Base-by-base conservation (phyloP, 352 stramenopile species). In the Globisporangium spinosum region DNA sequence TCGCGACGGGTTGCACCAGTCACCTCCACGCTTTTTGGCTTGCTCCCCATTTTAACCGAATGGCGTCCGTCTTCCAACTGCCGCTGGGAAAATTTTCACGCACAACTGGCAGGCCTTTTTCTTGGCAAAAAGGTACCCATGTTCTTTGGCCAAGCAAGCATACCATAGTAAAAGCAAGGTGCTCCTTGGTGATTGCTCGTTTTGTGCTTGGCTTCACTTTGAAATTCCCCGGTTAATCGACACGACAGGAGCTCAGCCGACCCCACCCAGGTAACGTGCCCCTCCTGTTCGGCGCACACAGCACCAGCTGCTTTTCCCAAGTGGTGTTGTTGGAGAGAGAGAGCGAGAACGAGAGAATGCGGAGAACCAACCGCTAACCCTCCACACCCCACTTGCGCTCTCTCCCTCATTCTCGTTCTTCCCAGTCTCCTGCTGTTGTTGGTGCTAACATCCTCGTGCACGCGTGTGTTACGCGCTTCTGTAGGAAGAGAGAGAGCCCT, bases 101-200 rank as follows among this genome's bases (percentile, higher is more conserved):
- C 15, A 22, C 43, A 12, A 17, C 23, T 15, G 12, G 12, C 25
- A 6, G 29, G n/a, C 27, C 56, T 17, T 47, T 61, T 49, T 61
- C 56, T 61, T 61, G n/a, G 6, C 17, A 27, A 61, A 61, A 61
- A 47, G n/a, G 32, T 20, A 61, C 56, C 56, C 56, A 61, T 61
- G 29, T 47, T 61, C 15, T n/a, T 8, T 60, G 15, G 27, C 5
- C 40, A 49, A 49, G 15, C 29, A 32, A 32, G 29, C 29, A 32
- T 32, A 32, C 40, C 17, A 51, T 12, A 51, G 17, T 4, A 20
- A 10, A 22, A 51, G 43, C 43, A 51, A 51, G 43, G 15, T 8
- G 13, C 13, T 49, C 40, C 15, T 49, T n/a, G 13, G 15, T 8
- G 17, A 22, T 22, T 22, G 17, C 43, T 51, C 15, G 17, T 35